Evolutionary conservation across 352 stramenopile genomes (phyloP), one percentile per base, ranked within the genome.

Genomic region (Plasmopara halstedii): DNA sequence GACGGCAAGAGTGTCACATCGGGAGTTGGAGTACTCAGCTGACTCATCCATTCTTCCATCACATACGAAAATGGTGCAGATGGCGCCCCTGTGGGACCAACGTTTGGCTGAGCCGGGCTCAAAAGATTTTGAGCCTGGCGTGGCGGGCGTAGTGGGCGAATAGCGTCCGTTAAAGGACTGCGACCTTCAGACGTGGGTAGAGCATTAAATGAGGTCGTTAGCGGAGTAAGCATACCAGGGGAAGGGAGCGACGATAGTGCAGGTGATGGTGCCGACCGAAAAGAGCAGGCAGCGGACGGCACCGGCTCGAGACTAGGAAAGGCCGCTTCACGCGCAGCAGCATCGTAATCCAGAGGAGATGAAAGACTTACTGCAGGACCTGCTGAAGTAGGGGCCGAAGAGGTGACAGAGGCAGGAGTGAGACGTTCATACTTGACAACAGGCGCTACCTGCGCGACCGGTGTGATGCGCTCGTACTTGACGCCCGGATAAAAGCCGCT

Each of bases 41-140:
- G 73, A 36, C 63, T 86, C 71, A 88, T 88, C 76, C 76, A 88
- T 50, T 88, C 76, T 35, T 74, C 76, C 76, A 88, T 88, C 20
- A 88, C 71, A 0, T 53, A 50, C 0, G 73, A 83, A 42, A 88
- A 88, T 2, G 73, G 70, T 26, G 67, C 77, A 22, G 70, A 81
- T 22, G 58, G 66, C 6, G 35, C 42, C 4, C 42, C 41, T 0
- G 23, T 50, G 2, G 62, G 56, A 2, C 48, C 62, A 4, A 42
- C 44, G 2, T 31, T 21, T 9, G 36, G 54, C 50, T 52, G 46
- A 20, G 60, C 64, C 18, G 46, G 53, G 46, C 47, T 63, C 21
- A 35, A 10, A 13, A 61, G 15, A 25, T 56, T 62, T 13, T 39
- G 49, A 0, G 47, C 41, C 27, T 50, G 46, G 14, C 44, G 51